These are phyloP conservation scores for Pittosporum tobira DNA, from an alignment of 129 eudicot genomes.

Conservation along the genomic window DNA sequence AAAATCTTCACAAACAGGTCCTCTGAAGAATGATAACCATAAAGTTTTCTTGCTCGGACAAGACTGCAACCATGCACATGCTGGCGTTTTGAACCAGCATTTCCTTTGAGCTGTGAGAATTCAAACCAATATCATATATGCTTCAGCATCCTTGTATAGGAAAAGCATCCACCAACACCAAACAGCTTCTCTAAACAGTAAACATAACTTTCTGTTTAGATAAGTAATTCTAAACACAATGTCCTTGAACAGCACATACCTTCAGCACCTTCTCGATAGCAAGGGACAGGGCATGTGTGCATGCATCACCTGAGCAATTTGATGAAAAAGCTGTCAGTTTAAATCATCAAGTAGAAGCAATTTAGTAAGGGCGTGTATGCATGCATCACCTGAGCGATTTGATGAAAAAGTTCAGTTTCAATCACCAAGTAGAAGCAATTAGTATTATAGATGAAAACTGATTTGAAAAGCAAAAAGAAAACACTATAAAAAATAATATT, in stretches of 20 bases:
- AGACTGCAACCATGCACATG: constrained; percentile 92
- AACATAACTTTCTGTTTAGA: too few relatives aligned
- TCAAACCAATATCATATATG: neutral
- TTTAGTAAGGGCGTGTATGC: constrained; percentile 35
- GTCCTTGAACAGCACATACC: constrained; percentile 35
- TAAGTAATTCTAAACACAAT: too few relatives aligned
- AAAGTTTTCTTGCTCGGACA: constrained; percentile 76
- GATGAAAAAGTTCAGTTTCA: neutral
- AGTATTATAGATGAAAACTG: too few relatives aligned
- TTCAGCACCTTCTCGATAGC: constrained; percentile 85
- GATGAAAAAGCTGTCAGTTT: neutral
- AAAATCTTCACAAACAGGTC: constrained; percentile 79
- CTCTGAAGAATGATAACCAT: constrained; percentile 86
- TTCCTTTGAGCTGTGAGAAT: constrained; percentile 67
- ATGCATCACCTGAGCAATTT: constrained; percentile 38
- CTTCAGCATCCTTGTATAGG: neutral
- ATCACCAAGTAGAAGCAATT: neutral
- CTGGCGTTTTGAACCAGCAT: constrained; percentile 85
- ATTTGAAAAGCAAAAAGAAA: too few relatives aligned
- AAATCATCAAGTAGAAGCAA: neutral
- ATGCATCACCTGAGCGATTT: constrained; percentile 38
- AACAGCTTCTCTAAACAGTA: constrained; percentile 5
- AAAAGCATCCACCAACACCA: neutral
- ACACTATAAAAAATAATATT: too few relatives aligned
- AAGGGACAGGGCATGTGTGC: constrained; percentile 37